A percentile compares a stretch with the other conserved stretches of the same genome.
Evolutionary conservation across 495 filamentous ascomycete genomes (phyloP).

Genomic region (Penicillium bovifimosum): DNA sequence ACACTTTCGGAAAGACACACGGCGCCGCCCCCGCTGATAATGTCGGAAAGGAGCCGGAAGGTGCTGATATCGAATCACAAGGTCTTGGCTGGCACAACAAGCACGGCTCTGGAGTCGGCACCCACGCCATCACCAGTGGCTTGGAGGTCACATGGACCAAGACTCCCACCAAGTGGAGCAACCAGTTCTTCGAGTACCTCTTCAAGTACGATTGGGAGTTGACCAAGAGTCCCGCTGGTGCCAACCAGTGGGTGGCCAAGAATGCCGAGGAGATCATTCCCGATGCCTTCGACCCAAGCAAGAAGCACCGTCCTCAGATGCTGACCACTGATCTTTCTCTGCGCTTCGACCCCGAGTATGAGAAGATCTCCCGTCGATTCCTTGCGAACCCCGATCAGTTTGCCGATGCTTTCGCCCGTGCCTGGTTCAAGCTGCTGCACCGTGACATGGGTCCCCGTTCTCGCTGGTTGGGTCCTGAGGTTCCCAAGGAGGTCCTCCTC

Average conservation of each 20-base stretch:
- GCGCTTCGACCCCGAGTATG: conserved; percentile 61
- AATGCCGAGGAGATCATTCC: conserved; percentile 57
- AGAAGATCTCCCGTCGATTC: conserved; percentile 66
- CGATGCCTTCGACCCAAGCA: conserved; percentile 57
- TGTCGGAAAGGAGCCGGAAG: conserved; percentile 60
- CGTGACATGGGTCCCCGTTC: conserved; percentile 65
- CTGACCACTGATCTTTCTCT: conserved; percentile 66
- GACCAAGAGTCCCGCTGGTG: conserved; percentile 65
- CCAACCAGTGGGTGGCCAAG: conserved; percentile 70
- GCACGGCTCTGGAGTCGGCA: conserved; percentile 53
- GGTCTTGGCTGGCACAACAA: conserved; percentile 63
- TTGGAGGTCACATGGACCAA: conserved; percentile 71
- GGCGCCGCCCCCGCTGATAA: conserved; percentile 55
- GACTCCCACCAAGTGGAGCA: conserved; percentile 64
- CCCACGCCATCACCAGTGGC: conserved; percentile 64
- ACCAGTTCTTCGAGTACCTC: conserved; percentile 63
- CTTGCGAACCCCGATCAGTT: conserved; percentile 59
- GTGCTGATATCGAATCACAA: conserved; percentile 53
- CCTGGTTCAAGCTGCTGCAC: conserved; percentile 76
- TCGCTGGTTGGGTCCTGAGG: conserved; percentile 65
- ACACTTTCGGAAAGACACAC: conserved; percentile 72
- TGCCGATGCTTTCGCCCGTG: conserved; percentile 57
- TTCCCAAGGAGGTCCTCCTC: conserved; percentile 53
- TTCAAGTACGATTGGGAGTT: conserved; percentile 74
- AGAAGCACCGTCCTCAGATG: conserved; percentile 64